phyloP scores from a whole-genome alignment of 208 protist genomes.

The Lotmaria passim region DNA sequence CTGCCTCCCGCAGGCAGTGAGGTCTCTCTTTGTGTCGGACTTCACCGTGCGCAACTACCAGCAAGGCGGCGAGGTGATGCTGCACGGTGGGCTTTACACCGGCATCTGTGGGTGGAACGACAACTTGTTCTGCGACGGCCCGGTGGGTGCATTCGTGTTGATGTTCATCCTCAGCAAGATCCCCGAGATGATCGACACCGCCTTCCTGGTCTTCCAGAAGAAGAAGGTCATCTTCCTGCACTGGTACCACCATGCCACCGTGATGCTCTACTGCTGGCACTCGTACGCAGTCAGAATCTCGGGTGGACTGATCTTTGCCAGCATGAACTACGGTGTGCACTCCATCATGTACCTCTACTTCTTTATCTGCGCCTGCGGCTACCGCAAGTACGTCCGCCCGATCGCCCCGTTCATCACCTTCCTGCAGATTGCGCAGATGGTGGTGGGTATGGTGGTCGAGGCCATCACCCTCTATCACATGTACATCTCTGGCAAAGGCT shows the following conservation, averaged over 20 bases:
- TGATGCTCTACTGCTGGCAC: conserved; percentile 93
- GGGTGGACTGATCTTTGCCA: conserved; percentile 81
- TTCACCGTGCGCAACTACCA: conserved; percentile 32
- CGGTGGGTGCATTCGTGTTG: conserved; percentile 64
- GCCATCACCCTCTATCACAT: conserved; percentile 52
- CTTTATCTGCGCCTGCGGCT: conserved; percentile 69
- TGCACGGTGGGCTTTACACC: conserved; percentile 54
- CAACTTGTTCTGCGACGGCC: conserved; percentile 57
- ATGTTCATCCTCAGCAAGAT: conserved; percentile 89
- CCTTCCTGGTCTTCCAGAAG: conserved; percentile 86
- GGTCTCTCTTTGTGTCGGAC: conserved; percentile 20
- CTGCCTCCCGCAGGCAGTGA: conserved; percentile 50
- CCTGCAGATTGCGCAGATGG: conserved; percentile 94
- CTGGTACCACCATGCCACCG: conserved; percentile 95
- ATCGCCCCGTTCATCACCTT: conserved; percentile 85
- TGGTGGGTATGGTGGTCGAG: conserved; percentile 78
- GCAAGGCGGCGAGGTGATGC: conserved; percentile 3
- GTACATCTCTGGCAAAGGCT: conserved; percentile 50
- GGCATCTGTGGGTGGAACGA: conserved; percentile 61
- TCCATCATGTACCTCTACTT: conserved; percentile 96
- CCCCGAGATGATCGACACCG: conserved; percentile 88
- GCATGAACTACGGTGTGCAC: conserved; percentile 96
- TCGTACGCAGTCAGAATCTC: conserved; percentile 52
- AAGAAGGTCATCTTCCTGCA: conserved; percentile 88
- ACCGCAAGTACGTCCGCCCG: conserved; percentile 65